Percentiles rank a stretch among this genome's conserved stretches.
Evolutionary conservation across 2,329 filamentous ascomycete genomes (phyloP).

Genomic region (Aspergillus latus): DNA sequence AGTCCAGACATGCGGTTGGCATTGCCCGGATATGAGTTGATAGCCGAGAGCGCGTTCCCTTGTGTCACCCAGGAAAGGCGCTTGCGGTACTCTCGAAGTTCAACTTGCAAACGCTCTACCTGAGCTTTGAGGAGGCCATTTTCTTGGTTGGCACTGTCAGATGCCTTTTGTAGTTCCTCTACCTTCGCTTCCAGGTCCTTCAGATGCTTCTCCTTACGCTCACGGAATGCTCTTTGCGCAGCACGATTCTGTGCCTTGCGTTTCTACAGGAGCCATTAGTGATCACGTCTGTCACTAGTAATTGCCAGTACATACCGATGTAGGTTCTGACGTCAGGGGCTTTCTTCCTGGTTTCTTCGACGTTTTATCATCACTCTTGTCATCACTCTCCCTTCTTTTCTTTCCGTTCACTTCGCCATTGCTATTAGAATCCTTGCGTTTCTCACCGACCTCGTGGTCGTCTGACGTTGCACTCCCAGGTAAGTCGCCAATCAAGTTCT

Average conservation of each 20-base stretch:
- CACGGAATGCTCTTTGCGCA: constrained; percentile 87
- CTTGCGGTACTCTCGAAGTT: constrained; percentile 89
- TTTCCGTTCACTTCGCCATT: constrained; percentile 64
- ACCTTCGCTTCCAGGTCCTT: constrained; percentile 58
- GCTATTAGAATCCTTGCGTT: constrained; percentile 59
- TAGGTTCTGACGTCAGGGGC: constrained; percentile 91
- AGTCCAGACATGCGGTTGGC: constrained; percentile 56
- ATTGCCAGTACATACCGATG: constrained; percentile 68
- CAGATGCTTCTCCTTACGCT: constrained; percentile 82
- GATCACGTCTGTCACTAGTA: background rate
- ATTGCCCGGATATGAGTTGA: constrained; percentile 48
- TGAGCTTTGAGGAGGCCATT: constrained; percentile 82
- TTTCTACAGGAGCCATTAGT: constrained; percentile 40
- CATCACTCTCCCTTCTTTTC: constrained; percentile 74
- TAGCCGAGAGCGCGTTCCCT: constrained; percentile 48
- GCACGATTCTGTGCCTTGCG: constrained; percentile 90
- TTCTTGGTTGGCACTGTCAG: constrained; percentile 78
- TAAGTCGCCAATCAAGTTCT: constrained; percentile 74
- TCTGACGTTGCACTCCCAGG: constrained; percentile 50
- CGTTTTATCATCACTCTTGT: constrained; percentile 80
- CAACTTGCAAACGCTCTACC: constrained; percentile 79
- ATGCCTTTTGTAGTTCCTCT: constrained; percentile 71
- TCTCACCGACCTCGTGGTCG: constrained; percentile 59
- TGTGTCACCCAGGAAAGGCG: constrained; percentile 65
- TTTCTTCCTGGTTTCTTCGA: constrained; percentile 97